Conservation (phyloP, 352 stramenopile species). For the Bremia lactucae region DNA sequence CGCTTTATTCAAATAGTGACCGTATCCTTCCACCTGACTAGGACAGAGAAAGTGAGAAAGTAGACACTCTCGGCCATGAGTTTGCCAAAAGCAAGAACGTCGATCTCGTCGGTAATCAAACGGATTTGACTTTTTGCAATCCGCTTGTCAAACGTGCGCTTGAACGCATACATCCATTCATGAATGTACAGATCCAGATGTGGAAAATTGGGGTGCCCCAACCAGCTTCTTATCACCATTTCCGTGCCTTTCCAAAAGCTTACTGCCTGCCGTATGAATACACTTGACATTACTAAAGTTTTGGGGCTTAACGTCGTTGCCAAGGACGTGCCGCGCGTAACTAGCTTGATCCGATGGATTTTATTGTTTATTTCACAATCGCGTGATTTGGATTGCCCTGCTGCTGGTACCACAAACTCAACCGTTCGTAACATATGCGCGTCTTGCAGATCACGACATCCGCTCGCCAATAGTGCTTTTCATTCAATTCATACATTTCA, state of each 20-base stretch:
- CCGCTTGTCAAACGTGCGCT: slow-evolving; percentile 3
- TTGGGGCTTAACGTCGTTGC: background rate
- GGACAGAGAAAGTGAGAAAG: slow-evolving; percentile 48
- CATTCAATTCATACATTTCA: slow-evolving; percentile 7
- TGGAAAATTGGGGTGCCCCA: slow-evolving; percentile 24
- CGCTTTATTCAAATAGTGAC: slow-evolving; percentile 59
- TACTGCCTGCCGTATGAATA: slow-evolving; percentile 23
- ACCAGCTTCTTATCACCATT: slow-evolving; percentile 29
- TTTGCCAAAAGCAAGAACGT: slow-evolving; percentile 18
- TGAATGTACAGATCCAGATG: slow-evolving; percentile 31
- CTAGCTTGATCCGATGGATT: slow-evolving; percentile 24
- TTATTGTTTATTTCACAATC: slow-evolving; percentile 42
- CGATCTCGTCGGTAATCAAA: slow-evolving; percentile 16
- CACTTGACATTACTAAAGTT: slow-evolving; percentile 22
- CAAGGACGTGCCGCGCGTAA: background rate
- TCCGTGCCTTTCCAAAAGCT: slow-evolving; percentile 25
- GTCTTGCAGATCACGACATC: slow-evolving; percentile 47
- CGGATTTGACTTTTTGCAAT: slow-evolving; percentile 21
- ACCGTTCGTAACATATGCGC: slow-evolving; percentile 24
- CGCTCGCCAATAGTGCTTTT: slow-evolving; percentile 26
- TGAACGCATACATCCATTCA: slow-evolving; percentile 23
- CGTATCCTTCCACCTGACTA: slow-evolving; percentile 38
- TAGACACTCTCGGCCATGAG: slow-evolving; percentile 25
- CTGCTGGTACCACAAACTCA: slow-evolving; percentile 43
- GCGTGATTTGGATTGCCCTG: slow-evolving; percentile 38